Percentiles rank a stretch among this genome's conserved stretches.
Conservation (phyloP, 108 stramenopile species). For the Mayamaea pseudoterrestris region DNA sequence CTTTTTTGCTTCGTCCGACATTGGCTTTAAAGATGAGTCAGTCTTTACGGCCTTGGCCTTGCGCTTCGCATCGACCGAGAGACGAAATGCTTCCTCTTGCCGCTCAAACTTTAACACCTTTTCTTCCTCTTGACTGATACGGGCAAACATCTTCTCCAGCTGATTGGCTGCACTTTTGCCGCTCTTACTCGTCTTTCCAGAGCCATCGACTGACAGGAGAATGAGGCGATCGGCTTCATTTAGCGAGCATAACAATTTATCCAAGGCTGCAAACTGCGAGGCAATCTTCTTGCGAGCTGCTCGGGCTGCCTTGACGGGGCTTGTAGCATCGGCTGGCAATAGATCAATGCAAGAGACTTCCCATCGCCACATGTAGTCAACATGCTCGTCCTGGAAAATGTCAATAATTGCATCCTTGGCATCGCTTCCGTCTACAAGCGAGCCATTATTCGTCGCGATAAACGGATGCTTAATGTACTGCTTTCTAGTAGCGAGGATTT, state of each 20-base stretch:
- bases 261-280: constrained; percentile 29
- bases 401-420: not conserved
- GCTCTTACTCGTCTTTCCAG: not conserved
- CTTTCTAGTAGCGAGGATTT: not conserved
- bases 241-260: constrained; percentile 35
- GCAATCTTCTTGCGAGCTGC: constrained; percentile 41
- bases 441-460: not conserved
- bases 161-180: constrained; percentile 8
- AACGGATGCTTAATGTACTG: not conserved
- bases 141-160: constrained; percentile 17
- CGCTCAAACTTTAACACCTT: constrained; percentile 72
- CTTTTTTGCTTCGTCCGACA: constrained; percentile 18
- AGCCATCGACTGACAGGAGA: too few species aligned
- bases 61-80: constrained; percentile 31
- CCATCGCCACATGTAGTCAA: constrained; percentile 1
- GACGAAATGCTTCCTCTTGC: constrained; percentile 51
- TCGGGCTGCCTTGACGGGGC: constrained; percentile 25
- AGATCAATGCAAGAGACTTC: constrained; percentile 2
- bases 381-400: not conserved
- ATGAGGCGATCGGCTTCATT: too few species aligned
- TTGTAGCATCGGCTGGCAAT: not conserved
- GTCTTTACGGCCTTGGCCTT: constrained; percentile 8
- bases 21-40: constrained; percentile 15
- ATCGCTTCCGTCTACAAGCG: too few species aligned
- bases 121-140: constrained; percentile 58